Conservation (phyloP, 2,329 filamentous ascomycete genomes). For the Podosphaera fusca region DNA sequence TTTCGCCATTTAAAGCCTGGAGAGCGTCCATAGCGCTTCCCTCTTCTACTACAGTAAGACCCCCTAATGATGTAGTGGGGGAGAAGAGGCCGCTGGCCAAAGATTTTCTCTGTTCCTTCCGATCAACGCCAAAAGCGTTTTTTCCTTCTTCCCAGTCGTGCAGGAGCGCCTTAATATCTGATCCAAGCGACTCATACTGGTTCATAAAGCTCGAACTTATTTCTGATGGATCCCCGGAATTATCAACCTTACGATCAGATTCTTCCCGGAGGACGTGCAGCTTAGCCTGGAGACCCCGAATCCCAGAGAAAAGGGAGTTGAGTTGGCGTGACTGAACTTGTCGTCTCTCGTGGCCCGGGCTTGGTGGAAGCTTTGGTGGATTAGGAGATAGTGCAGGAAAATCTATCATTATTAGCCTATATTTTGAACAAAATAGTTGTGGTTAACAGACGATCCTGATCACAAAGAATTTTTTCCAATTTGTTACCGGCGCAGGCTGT, state of each 20-base stretch:
- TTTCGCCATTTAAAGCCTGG: slow-evolving; percentile 54
- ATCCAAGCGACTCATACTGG: slow-evolving; percentile 87
- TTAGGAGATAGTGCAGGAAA: slow-evolving; percentile 28
- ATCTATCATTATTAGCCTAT: slow-evolving; percentile 18
- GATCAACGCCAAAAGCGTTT: slow-evolving; percentile 63
- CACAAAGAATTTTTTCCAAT: slow-evolving; percentile 45
- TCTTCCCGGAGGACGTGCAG: slow-evolving; percentile 81
- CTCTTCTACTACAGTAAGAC: slow-evolving; percentile 37
- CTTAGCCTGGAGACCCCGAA: slow-evolving; percentile 81
- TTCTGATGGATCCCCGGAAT: slow-evolving; percentile 42
- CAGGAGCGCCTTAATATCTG: slow-evolving; percentile 59
- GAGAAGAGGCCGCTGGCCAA: slow-evolving; percentile 34
- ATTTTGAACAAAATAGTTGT: background rate
- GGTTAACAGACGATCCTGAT: slow-evolving; percentile 48
- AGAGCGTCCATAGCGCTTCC: slow-evolving; percentile 46
- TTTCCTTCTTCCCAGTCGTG: slow-evolving; percentile 76
- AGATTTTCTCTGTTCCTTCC: slow-evolving; percentile 48
- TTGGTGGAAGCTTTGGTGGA: slow-evolving; percentile 31
- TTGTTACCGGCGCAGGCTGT: slow-evolving; percentile 40
- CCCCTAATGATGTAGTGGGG: slow-evolving; percentile 39
- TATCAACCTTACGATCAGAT: slow-evolving; percentile 52
- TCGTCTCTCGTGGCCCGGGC: slow-evolving; percentile 61
- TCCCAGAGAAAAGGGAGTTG: slow-evolving; percentile 69
- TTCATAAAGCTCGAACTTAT: slow-evolving; percentile 57
- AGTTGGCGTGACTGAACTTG: slow-evolving; percentile 74